These are phyloP conservation scores for Leishmania martiniquensis DNA, from an alignment of 208 protist genomes.

Conservation along the genomic window DNA sequence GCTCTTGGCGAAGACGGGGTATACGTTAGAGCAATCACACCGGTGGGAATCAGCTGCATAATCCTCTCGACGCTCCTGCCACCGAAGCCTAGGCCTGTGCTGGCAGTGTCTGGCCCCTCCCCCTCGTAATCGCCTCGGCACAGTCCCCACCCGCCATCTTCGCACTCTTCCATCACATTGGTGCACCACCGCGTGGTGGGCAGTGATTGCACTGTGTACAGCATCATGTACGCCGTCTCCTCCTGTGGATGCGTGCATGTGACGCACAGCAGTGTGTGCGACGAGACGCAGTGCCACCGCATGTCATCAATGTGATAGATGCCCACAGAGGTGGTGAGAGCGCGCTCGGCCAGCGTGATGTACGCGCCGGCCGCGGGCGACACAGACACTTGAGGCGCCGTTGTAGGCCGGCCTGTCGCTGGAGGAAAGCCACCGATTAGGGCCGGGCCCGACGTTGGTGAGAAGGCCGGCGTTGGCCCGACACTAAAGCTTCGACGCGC, in stretches of 20 bases:
- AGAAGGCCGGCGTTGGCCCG: slow-evolving; percentile 30
- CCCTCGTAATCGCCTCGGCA: slow-evolving; percentile 26
- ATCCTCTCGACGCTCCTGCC: slow-evolving; percentile 16
- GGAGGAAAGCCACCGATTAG: slow-evolving; percentile 1
- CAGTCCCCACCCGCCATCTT: slow-evolving; percentile 22
- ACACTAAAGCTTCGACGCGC: slow-evolving; percentile 27
- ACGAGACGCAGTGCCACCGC: slow-evolving; percentile 66
- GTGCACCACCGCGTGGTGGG: slow-evolving; percentile 35
- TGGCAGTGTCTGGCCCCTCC: slow-evolving; percentile 1
- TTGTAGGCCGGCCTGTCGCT: not conserved
- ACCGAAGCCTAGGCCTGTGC: not conserved
- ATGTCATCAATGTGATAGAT: slow-evolving; percentile 51
- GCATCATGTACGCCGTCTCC: slow-evolving; percentile 40
- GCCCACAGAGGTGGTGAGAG: slow-evolving; percentile 59
- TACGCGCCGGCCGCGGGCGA: slow-evolving; percentile 1
- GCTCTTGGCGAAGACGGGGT: slow-evolving; percentile 3
- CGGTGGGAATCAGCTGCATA: slow-evolving; percentile 46
- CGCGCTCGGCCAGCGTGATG: slow-evolving; percentile 45
- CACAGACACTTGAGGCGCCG: not conserved
- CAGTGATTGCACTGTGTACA: slow-evolving; percentile 74
- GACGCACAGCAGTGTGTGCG: slow-evolving; percentile 78
- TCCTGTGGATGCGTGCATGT: slow-evolving; percentile 57
- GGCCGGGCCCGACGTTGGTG: slow-evolving; percentile 22
- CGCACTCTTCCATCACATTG: slow-evolving; percentile 42
- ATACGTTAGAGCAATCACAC: slow-evolving; percentile 52